These are phyloP conservation scores for Botrytis aclada DNA, from an alignment of 2,329 filamentous ascomycete genomes.

Conservation along the genomic window DNA sequence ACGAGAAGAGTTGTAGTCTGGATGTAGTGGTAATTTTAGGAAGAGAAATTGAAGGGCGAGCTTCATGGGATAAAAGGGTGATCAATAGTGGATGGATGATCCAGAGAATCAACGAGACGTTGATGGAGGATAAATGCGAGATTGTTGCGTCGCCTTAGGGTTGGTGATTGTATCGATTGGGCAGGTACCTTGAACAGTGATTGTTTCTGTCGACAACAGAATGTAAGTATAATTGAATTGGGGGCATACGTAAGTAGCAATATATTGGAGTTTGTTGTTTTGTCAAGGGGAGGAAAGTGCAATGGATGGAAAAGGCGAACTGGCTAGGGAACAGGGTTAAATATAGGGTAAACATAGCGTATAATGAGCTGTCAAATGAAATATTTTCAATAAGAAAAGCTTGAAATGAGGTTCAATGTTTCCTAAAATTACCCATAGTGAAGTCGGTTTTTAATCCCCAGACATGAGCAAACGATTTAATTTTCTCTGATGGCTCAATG, in stretches of 20 bases:
- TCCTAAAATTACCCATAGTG: background rate
- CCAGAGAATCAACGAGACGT: background rate
- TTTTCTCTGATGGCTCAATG: background rate
- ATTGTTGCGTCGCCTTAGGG: background rate
- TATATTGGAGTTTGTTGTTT: background rate
- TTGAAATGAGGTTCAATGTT: background rate
- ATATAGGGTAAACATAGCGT: too few species aligned
- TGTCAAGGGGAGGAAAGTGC: background rate
- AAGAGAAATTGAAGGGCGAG: background rate
- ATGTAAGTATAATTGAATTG: background rate
- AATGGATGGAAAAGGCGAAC: background rate
- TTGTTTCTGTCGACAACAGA: background rate
- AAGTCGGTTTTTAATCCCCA: background rate
- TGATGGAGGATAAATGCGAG: constrained; percentile 9
- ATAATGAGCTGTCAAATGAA: background rate
- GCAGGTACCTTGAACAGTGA: background rate
- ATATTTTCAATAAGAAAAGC: background rate
- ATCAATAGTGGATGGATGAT: constrained; percentile 14
- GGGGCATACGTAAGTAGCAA: background rate
- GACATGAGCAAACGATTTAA: background rate
- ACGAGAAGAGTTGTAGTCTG: background rate
- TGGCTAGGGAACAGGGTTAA: background rate
- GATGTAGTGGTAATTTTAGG: constrained; percentile 7
- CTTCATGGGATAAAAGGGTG: background rate
- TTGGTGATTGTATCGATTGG: background rate